A percentile compares a stretch with the other conserved stretches of the same genome.
Conservation (phyloP, 129 eudicot species). For the Tagetes patula region DNA sequence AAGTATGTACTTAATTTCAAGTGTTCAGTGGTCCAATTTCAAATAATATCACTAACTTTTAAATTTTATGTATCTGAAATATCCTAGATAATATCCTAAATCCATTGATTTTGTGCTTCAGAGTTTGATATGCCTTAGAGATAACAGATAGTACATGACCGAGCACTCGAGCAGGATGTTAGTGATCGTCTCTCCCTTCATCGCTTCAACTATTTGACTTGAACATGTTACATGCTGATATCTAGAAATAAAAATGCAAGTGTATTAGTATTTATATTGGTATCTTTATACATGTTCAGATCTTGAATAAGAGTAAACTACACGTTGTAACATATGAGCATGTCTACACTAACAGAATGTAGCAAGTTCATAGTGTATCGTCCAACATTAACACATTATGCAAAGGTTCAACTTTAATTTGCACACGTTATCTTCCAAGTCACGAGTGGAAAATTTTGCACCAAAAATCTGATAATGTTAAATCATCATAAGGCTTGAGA, state of each 20-base stretch:
- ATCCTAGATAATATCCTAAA: not conserved
- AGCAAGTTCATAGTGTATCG: constrained; percentile 7
- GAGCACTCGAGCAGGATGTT: not conserved
- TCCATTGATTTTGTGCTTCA: not conserved
- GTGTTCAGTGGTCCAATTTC: not conserved
- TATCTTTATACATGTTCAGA: not conserved
- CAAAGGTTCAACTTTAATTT: constrained; percentile 6
- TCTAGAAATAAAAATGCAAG: not conserved
- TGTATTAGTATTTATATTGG: not conserved
- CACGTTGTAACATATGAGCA: not conserved
- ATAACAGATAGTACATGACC: not conserved
- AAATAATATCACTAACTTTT: not conserved
- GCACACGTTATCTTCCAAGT: constrained; percentile 21
- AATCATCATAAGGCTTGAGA: not conserved
- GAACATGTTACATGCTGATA: not conserved
- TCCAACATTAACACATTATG: not conserved
- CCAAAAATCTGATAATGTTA: not conserved
- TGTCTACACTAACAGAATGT: not conserved
- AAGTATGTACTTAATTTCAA: not conserved
- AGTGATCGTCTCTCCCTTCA: not conserved
- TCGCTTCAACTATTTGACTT: not conserved
- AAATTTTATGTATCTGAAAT: not conserved
- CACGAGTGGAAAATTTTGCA: constrained; percentile 16
- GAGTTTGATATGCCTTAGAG: not conserved
- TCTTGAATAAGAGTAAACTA: not conserved